Base-by-base conservation (phyloP, 2,329 filamentous ascomycete species). In the Aspergillus piperis region DNA sequence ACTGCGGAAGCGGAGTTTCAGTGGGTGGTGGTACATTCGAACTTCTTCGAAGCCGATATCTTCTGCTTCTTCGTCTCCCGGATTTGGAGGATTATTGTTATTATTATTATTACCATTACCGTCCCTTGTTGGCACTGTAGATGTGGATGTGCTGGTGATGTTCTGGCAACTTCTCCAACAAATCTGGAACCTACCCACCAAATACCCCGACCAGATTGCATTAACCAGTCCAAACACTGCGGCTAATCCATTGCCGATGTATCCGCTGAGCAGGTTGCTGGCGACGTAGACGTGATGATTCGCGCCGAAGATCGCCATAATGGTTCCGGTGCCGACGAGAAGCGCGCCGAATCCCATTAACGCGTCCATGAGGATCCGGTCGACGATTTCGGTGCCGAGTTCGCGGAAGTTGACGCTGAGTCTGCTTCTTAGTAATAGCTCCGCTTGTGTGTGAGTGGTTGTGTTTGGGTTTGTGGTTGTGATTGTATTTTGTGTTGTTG, bases 231-330 rank as follows among this genome's bases (percentile, higher is more conserved):
- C 83, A 50, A 81, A 86, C 0, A 80, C 23, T 0, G 82, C 82
- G 2, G 82, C 78, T 1, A 81, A 77, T 0, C 77, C 73, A 59
- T 86, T 86, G 2, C 84, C 84, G 17, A 86, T 73, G 60, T 84
- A 85, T 1, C 84, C 84, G 0, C 83, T 84, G 0, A 86, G 68
- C 2, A 85, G 68, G 57, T 86, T 86, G 65, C 80, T 84, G 0
- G 80, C 78, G 0, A 71, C 3, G 58, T 71, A 86, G 0, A 84
- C 74, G 0, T 38, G 60, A 0, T 30, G 70, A 52, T 84, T 74
- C 0, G 74, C 78, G 1, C 84, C 83, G 1, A 74, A 81, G 15
- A 85, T 84, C 8, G 84, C 84, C 78, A 86, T 77, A 59, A 80
- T 76, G 0, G 84, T 84, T 8, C 84, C 84, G 0, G 77, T 66